Evolutionary conservation across 345 rosid species (phyloP).

Genomic region (Carallia brachiata): DNA sequence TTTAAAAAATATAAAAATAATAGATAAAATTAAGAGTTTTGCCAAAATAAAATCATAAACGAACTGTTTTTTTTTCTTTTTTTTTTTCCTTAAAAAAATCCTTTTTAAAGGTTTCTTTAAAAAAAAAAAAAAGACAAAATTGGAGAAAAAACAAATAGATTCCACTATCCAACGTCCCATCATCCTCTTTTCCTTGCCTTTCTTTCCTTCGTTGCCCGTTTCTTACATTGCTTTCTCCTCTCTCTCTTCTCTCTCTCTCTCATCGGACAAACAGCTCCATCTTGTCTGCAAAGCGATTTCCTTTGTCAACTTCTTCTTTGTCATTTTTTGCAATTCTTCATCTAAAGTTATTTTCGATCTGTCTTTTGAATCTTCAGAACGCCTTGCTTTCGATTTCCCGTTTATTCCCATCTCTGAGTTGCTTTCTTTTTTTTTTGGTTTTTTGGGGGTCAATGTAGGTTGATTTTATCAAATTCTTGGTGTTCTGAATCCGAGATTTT

Average conservation of each 20-base stretch:
- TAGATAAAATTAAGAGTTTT: background rate
- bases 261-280: too few species aligned
- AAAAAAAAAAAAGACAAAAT: too few species aligned
- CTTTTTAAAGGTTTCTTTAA: too few species aligned
- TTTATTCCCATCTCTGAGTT: background rate
- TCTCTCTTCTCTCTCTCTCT: background rate
- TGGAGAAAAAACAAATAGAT: background rate
- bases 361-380: background rate
- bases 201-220: background rate
- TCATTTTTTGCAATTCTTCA: background rate
- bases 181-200: background rate
- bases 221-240: background rate
- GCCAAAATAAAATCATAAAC: background rate
- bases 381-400: background rate
- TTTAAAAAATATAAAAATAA: too few species aligned
- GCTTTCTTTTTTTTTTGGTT: constrained; percentile 9
- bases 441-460: constrained; percentile 34
- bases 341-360: constrained; percentile 1
- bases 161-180: background rate
- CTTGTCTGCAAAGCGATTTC: background rate
- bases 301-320: background rate
- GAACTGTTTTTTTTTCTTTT: too few species aligned
- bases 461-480: constrained; percentile 16
- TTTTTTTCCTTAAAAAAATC: too few species aligned
- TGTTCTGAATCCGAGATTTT: constrained; percentile 15